Base-by-base conservation (phyloP, 257 asterid species). In the Solanum habrochaites region DNA sequence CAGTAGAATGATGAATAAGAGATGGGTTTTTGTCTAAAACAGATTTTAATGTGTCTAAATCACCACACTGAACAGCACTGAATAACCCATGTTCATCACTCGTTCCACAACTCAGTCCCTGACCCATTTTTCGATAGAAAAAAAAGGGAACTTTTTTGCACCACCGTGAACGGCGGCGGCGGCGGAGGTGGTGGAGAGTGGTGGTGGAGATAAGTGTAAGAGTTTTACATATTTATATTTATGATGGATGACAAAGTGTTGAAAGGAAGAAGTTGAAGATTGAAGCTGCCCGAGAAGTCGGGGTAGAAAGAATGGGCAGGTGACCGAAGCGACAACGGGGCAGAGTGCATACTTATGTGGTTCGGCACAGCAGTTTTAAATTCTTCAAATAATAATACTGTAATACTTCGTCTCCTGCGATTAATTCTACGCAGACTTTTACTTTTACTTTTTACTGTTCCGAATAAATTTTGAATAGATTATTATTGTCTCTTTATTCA, bases 91-190 rank as follows among this genome's bases (percentile, higher is more conserved):
- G 94, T 60, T 95, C 98, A 77, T 94, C 98, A 88, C 90, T 86
- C 2, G 90, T 66, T 58, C 93, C 87, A 95, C 99, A 97, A 89
- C 99, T 97, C 87, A 95, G 84, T 90, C 98, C 96, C 94, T 97
- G 99, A 47, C 99, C 99, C 99, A 97, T 97, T 83, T 52, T 87
- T 25, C 45, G 21, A 81, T 7, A 14, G 32, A 14, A 10, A 32
- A 12, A 45, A 25, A 3, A 32, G 35, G 70, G 2, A 27, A 47
- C 84, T 80, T 49, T 70, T 66, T 31, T 83, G 91, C 95, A 91
- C 97, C 96, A 89, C 96, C 95, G 89, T 31, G 64, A 58, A 52
- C 6, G 69, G 83, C 9, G 89, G 92, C 9, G 89, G 92, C 40
- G 93, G 89, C 58, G 93, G 66, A 45, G 62, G 85, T 25, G 83